phyloP scores from a whole-genome alignment of 129 eudicot genomes.

The Mikania micrantha region DNA sequence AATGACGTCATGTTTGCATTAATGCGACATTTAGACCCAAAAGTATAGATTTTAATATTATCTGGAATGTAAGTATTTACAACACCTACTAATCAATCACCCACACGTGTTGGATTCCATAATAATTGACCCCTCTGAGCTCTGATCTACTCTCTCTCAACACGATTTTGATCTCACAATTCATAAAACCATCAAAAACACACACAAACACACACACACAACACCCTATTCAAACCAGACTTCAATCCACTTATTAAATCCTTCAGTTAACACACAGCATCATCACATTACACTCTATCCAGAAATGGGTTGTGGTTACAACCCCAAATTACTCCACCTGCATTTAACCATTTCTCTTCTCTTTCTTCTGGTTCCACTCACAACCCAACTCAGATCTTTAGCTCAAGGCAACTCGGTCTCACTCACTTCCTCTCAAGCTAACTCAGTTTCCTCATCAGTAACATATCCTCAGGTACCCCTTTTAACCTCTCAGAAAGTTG shows the following conservation, averaged over 20 bases:
- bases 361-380: constrained; percentile 31
- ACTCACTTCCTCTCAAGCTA: constrained; percentile 1
- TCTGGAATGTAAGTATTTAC: constrained; percentile 1
- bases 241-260: constrained; percentile 27
- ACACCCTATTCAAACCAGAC: constrained; percentile 18
- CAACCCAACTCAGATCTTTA: constrained; percentile 34
- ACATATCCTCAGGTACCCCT: no score
- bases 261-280: constrained; percentile 30
- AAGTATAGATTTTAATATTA: not conserved
- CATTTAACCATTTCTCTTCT: constrained; percentile 38
- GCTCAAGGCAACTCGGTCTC: constrained; percentile 43
- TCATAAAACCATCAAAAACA: constrained; percentile 8
- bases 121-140: constrained; percentile 32
- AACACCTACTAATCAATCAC: constrained; percentile 18
- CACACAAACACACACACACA: no score
- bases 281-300: constrained; percentile 25
- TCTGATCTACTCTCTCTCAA: constrained; percentile 30
- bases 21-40: not conserved
- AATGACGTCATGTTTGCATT: constrained; percentile 16
- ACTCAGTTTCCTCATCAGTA: not conserved
- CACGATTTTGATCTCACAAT: constrained; percentile 22
- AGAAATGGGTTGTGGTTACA: constrained; percentile 44
- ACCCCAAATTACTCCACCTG: constrained; percentile 19
- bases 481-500: no score
- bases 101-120: constrained; percentile 34